A percentile compares a stretch with the other conserved stretches of the same genome.
Conservation (phyloP, 2,329 filamentous ascomycete species). For the Rhytidhysteron rufulum region DNA sequence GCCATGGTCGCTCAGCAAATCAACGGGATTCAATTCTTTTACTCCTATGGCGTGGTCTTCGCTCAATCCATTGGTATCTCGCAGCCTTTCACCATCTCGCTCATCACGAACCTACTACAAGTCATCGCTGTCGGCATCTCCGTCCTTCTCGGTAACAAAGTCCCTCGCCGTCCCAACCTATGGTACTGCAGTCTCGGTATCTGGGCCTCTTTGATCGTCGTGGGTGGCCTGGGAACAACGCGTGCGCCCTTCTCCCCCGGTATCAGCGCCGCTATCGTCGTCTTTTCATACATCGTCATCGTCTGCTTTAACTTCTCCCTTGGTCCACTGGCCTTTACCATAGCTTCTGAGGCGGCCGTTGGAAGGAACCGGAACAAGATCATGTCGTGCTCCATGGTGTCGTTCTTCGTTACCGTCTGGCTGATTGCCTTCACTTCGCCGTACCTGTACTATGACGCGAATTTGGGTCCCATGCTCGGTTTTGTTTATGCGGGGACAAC, state of each 20-base stretch:
- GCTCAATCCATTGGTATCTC: slow-evolving; percentile 40
- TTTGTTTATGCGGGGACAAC: slow-evolving; percentile 36
- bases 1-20: slow-evolving; percentile 48
- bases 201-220: slow-evolving; percentile 38
- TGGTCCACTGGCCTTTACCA: slow-evolving; percentile 41
- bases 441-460: slow-evolving; percentile 41
- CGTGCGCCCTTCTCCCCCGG: slow-evolving; percentile 19
- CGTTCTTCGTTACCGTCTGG: slow-evolving; percentile 34
- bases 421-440: slow-evolving; percentile 38
- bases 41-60: slow-evolving; percentile 44
- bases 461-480: slow-evolving; percentile 38
- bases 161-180: slow-evolving; percentile 38
- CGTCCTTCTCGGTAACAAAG: slow-evolving; percentile 40
- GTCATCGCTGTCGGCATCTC: slow-evolving; percentile 39
- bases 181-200: slow-evolving; percentile 39
- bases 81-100: slow-evolving; percentile 41
- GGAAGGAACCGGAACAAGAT: slow-evolving; percentile 49
- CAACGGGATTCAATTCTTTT: slow-evolving; percentile 48
- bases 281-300: slow-evolving; percentile 42
- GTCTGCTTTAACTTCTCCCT: slow-evolving; percentile 45
- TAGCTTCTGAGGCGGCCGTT: slow-evolving; percentile 45
- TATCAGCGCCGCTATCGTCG: slow-evolving; percentile 39
- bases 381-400: slow-evolving; percentile 42
- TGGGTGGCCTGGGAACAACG: slow-evolving; percentile 41
- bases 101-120: slow-evolving; percentile 43